Evolutionary conservation across 371 early-diverging fungal genomes (phyloP).

Genomic region (Dipsacomyces acuminosporus): DNA sequence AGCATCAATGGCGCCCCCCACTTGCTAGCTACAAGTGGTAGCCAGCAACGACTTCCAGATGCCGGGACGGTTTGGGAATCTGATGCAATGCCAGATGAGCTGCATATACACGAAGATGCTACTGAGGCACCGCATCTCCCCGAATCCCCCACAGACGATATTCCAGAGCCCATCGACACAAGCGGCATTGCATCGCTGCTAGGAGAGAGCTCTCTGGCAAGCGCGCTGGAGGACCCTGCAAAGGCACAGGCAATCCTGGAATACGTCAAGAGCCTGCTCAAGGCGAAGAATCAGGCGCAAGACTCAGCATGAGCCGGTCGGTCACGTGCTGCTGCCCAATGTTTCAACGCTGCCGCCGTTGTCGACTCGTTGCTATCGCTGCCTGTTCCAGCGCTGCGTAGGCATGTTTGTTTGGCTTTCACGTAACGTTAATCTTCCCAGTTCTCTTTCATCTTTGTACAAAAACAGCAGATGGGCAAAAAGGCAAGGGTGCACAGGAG

Average conservation of each 20-base stretch:
- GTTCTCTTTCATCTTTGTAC: background rate
- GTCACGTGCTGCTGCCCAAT: slow-evolving; percentile 6
- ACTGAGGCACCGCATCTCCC: background rate
- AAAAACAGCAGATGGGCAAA: too few relatives aligned
- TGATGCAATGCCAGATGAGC: slow-evolving; percentile 1
- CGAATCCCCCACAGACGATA: slow-evolving; percentile 8
- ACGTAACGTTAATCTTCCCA: too few relatives aligned
- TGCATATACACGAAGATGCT: background rate
- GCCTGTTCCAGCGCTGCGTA: too few relatives aligned
- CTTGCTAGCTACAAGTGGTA: background rate
- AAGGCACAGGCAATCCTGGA: slow-evolving; percentile 40
- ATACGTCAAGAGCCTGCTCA: slow-evolving; percentile 40
- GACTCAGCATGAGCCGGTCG: background rate
- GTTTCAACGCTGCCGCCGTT: background rate
- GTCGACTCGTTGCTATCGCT: background rate
- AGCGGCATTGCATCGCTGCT: slow-evolving; percentile 37
- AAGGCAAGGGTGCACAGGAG: too few relatives aligned
- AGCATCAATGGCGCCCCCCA: background rate
- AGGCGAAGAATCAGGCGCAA: slow-evolving; percentile 17
- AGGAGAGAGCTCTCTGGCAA: slow-evolving; percentile 39
- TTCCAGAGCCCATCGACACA: slow-evolving; percentile 36
- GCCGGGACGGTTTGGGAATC: slow-evolving; percentile 1
- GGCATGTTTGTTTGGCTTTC: too few relatives aligned
- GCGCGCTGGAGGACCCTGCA: slow-evolving; percentile 41
- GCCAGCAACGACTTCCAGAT: background rate